A percentile compares a stretch with the other conserved stretches of the same genome.
Evolutionary conservation across 805 yeast genomes (phyloP).

Genomic region (Zygosaccharomyces bisporus): DNA sequence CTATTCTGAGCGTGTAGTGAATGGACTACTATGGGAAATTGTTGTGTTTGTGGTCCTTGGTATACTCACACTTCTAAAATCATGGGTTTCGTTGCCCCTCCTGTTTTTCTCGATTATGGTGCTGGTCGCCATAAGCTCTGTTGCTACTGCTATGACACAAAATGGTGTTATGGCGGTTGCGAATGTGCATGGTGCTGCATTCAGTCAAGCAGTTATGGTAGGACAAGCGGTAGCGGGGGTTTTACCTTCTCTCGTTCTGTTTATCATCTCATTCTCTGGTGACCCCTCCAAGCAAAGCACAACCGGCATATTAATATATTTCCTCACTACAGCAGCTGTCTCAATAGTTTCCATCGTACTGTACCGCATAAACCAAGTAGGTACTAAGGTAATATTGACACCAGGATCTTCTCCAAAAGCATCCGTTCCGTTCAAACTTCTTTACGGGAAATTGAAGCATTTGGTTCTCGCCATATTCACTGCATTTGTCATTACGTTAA

Average conservation of each 20-base stretch:
- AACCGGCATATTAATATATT: slow-evolving; percentile 36
- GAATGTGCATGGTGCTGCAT: slow-evolving; percentile 67
- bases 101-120: slow-evolving; percentile 52
- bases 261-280: slow-evolving; percentile 55
- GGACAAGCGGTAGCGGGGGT: slow-evolving; percentile 97
- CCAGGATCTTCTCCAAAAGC: slow-evolving; percentile 1
- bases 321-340: slow-evolving; percentile 34
- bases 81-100: slow-evolving; percentile 19
- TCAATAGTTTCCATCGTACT: slow-evolving; percentile 25
- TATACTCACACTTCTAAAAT: slow-evolving; percentile 29
- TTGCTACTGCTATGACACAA: slow-evolving; percentile 80
- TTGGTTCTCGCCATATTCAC: slow-evolving; percentile 68
- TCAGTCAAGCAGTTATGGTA: slow-evolving; percentile 86
- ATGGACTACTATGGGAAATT: slow-evolving; percentile 59
- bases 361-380: slow-evolving; percentile 27
- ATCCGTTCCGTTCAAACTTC: slow-evolving; percentile 49
- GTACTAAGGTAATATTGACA: slow-evolving; percentile 11
- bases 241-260: slow-evolving; percentile 60
- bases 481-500: slow-evolving; percentile 67
- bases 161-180: slow-evolving; percentile 88
- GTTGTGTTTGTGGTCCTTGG: slow-evolving; percentile 55
- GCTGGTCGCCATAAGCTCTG: slow-evolving; percentile 59
- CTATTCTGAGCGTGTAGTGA: slow-evolving; percentile 49
- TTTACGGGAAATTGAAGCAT: slow-evolving; percentile 60
- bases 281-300: slow-evolving; percentile 18